Base-by-base conservation (phyloP, 371 early-diverging fungal genomes). In the Mucor irregularis region DNA sequence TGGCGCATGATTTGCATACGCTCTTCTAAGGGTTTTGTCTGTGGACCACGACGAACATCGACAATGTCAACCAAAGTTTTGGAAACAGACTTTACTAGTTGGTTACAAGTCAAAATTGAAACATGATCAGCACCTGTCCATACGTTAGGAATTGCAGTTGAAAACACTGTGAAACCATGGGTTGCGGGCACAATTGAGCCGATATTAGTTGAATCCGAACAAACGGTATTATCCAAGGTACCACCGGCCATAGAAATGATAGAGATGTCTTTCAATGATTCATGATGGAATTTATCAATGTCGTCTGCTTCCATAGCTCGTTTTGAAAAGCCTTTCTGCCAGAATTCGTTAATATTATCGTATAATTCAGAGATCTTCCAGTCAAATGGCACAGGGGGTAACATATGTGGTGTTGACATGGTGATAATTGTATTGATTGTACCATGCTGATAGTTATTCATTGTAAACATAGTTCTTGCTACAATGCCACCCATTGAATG, bases 401-500 rank as follows among this genome's bases (percentile, higher is more conserved):
- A 59, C 54, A 81, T 63, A 66, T 98, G 98, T 6, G 98, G 97
- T 2, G 96, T 92, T 0, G 97, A 88, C 38, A 95, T 69, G 0
- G 98, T 98, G 46, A 96, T 66, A 51, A 98, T 85, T 4, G 92
- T 87, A 52, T 88, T 85, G 44, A 97, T 87, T 0, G 90, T 81
- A 2, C 90, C 90, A 2, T 83, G 80, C 4, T 76, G 71, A 62
- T 91, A 91, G 60, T 86, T 90, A n/a, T 70, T 61, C 66, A 92
- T 72, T 1, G 85, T 85, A 49, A 94, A 81, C 60, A 91, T 79
- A 5, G 89, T 81, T 10, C 97, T 76, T 11, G 95, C 95, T 2
- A 97, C 97, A 14, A 96, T 81, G 22, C 98, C 98, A 14, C 98
- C 98, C 97, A 98, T 97, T 13, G 95, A 95, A 61, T 97, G 98